Evolutionary conservation across 257 asterid species (phyloP).

Genomic region (Gynochthodes officinalis): DNA sequence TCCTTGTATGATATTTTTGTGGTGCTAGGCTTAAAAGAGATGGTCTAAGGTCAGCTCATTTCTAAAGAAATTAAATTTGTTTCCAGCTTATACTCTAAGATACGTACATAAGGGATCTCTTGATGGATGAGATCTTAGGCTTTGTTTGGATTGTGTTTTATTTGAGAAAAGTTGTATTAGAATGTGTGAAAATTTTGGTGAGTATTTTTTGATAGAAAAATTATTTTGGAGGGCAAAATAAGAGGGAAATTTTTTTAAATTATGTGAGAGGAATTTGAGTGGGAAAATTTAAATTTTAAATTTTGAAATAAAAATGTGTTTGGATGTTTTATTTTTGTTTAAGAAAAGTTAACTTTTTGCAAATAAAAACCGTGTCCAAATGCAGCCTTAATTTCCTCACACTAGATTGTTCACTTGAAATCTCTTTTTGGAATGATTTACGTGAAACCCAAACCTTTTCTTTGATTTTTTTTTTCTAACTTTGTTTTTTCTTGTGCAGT

Average conservation of each 20-base stretch:
- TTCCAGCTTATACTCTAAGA: not conserved
- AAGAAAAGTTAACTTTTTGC: too few relatives aligned
- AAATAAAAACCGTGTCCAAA: too few relatives aligned
- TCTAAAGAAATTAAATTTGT: not conserved
- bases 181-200: too few relatives aligned
- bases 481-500: constrained; percentile 37
- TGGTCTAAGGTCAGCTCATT: not conserved
- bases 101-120: not conserved
- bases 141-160: too few relatives aligned
- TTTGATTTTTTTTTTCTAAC: not conserved
- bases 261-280: too few relatives aligned
- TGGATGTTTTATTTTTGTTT: too few relatives aligned
- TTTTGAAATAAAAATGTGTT: too few relatives aligned
- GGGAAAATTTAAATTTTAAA: too few relatives aligned
- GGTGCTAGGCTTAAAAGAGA: not conserved
- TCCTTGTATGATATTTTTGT: not conserved
- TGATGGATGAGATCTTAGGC: not conserved
- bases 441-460: not conserved
- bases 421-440: constrained; percentile 5
- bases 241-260: too few relatives aligned
- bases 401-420: not conserved
- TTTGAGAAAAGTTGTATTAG: too few relatives aligned
- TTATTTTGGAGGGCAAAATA: too few relatives aligned
- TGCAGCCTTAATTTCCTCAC: not conserved
- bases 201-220: too few relatives aligned